Base-by-base conservation (phyloP, 1,284 basidiomycete species). In the Hortiboletus rubellus region DNA sequence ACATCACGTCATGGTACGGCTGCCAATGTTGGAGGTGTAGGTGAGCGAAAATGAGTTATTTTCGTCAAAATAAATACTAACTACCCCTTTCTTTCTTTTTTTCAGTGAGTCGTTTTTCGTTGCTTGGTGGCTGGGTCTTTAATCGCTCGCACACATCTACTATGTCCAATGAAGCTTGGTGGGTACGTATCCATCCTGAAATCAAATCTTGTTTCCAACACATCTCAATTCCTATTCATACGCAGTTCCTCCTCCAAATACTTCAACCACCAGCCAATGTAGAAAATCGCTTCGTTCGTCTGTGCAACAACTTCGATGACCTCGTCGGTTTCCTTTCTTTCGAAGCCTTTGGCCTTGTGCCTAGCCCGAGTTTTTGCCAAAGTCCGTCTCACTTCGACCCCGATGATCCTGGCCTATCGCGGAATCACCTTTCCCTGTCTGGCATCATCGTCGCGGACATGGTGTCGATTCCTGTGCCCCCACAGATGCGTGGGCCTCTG, bases 261-360 rank as follows among this genome's bases (percentile, higher is more conserved):
- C 57, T 58, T 18, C 14, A 41, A 2, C 60, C 60, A 4, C 52
- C 53, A 12, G 52, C 50, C 5, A 59, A 71, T 24, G 60, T 63
- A 10, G 70, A 73, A 58, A 68, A 71, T 54, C 69, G 71, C 1
- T 65, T 69, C 40, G 63, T 69, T 22, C 61, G 68, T 2, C 53
- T 73, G 1, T 73, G 68, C 60, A 66, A 67, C 54, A 66, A 57
- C 55, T 71, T 67, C 50, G 66, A 71, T 9, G 71, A 73, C 48
- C 31, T 73, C 47, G 50, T 66, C n/a, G 50, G 55, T 7, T 67
- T 67, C 50, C 56, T 73, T n/a, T 64, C 66, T 1, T 58, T 70
- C 40, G 64, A 43, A 24, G 66, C 66, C 5, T 46, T 71, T 14
- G 61, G 65, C 2, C 18, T 65, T 17, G 46, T 63, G 10, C 57